A percentile compares a stretch with the other conserved stretches of the same genome.
These are phyloP conservation scores for Cryphonectria parasitica DNA, from an alignment of 2,329 filamentous ascomycete genomes.

Conservation along the genomic window DNA sequence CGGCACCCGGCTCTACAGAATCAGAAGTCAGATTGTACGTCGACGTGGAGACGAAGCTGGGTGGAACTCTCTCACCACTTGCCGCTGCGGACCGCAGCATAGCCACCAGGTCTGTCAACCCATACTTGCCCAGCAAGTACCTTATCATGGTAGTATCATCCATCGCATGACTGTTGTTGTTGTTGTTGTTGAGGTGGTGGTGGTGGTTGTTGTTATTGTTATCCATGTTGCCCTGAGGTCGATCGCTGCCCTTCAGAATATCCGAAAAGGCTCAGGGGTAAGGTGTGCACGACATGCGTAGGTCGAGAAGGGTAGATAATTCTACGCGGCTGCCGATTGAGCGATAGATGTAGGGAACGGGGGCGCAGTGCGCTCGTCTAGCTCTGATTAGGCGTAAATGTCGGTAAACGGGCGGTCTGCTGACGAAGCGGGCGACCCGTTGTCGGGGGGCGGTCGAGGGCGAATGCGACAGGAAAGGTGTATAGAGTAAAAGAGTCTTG, in stretches of 20 bases:
- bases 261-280: constrained; percentile 27
- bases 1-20: constrained; percentile 23
- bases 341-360: constrained; percentile 13
- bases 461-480: constrained; percentile 14
- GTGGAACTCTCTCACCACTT: constrained; percentile 26
- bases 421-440: constrained; percentile 17
- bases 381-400: constrained; percentile 26
- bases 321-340: constrained; percentile 11
- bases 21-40: constrained; percentile 13
- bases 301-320: constrained; percentile 4
- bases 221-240: constrained; percentile 26
- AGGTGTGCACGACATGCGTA: constrained; percentile 27
- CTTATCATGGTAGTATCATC: constrained; percentile 30
- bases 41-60: not conserved
- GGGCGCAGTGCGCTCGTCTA: constrained; percentile 11
- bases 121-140: constrained; percentile 30
- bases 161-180: constrained; percentile 25
- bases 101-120: constrained; percentile 27
- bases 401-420: constrained; percentile 26
- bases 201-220: constrained; percentile 13
- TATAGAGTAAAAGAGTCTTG: constrained; percentile 20
- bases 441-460: constrained; percentile 24
- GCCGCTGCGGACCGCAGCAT: constrained; percentile 29
- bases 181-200: constrained; percentile 22
- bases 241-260: constrained; percentile 21